Evolutionary conservation across 805 yeast genomes (phyloP).

Genomic region (Suhomyces canberraensis): DNA sequence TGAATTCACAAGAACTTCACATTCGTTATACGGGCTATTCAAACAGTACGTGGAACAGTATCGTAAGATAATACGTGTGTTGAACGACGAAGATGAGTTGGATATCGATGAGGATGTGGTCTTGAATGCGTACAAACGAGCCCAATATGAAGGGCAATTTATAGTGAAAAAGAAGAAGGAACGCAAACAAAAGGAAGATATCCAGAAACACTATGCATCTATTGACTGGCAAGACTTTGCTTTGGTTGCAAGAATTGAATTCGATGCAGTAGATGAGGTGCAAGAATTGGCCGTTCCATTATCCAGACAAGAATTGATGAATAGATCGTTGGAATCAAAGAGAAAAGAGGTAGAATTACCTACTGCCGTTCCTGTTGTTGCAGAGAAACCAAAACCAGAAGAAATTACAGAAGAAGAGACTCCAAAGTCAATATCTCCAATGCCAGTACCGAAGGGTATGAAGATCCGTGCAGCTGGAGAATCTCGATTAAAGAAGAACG

Average conservation of each 20-base stretch:
- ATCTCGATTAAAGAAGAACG: constrained; percentile 44
- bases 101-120: neutral
- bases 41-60: constrained; percentile 56
- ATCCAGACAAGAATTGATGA: constrained; percentile 55
- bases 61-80: constrained; percentile 18
- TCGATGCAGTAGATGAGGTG: constrained; percentile 58
- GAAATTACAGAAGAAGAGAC: constrained; percentile 3
- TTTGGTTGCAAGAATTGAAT: constrained; percentile 64
- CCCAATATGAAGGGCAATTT: constrained; percentile 46
- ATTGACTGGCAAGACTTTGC: constrained; percentile 87
- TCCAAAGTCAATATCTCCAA: constrained; percentile 13
- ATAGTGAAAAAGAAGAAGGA: constrained; percentile 27
- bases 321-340: constrained; percentile 57
- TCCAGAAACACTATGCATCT: constrained; percentile 56
- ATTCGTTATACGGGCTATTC: constrained; percentile 58
- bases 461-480: constrained; percentile 72
- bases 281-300: constrained; percentile 56
- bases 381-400: constrained; percentile 5
- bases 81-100: constrained; percentile 5
- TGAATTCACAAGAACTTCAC: constrained; percentile 59
- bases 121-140: constrained; percentile 47
- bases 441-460: constrained; percentile 45
- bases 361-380: neutral
- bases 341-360: constrained; percentile 23
- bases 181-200: constrained; percentile 35